Conservation (phyloP, 192 early-diverging fungal species). For the Coemansia sp. region DNA sequence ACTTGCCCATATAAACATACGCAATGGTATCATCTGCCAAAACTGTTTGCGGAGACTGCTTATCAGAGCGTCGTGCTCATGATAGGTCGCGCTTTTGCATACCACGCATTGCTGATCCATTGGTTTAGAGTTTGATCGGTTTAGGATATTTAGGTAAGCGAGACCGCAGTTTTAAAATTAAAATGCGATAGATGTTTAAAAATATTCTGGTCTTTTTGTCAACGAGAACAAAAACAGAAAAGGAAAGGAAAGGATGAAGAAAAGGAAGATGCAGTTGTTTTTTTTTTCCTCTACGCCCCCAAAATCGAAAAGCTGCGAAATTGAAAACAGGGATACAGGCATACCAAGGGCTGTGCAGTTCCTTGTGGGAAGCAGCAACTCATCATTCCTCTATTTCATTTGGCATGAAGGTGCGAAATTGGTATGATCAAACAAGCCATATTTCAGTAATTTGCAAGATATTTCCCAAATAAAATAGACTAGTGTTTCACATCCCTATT, state of each 20-base stretch:
- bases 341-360: neutral
- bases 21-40: slow-evolving; percentile 55
- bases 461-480: too few relatives aligned
- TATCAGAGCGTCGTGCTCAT: slow-evolving; percentile 44
- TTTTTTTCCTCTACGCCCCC: too few relatives aligned
- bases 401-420: too few relatives aligned
- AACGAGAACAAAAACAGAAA: too few relatives aligned
- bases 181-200: neutral
- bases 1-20: slow-evolving; percentile 42
- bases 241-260: neutral
- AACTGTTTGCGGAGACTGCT: slow-evolving; percentile 51
- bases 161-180: neutral
- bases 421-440: too few relatives aligned
- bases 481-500: too few relatives aligned
- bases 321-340: neutral
- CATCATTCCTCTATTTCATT: neutral
- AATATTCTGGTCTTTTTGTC: too few relatives aligned
- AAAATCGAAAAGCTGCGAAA: too few relatives aligned
- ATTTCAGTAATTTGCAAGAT: too few relatives aligned
- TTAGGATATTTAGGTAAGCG: neutral
- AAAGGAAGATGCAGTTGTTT: too few relatives aligned
- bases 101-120: slow-evolving; percentile 49
- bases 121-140: too few relatives aligned
- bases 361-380: neutral
- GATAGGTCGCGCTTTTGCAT: slow-evolving; percentile 48